Percentiles rank a stretch among this genome's conserved stretches.
phyloP scores from a whole-genome alignment of 257 asterid genomes.

The Vinca minor region DNA sequence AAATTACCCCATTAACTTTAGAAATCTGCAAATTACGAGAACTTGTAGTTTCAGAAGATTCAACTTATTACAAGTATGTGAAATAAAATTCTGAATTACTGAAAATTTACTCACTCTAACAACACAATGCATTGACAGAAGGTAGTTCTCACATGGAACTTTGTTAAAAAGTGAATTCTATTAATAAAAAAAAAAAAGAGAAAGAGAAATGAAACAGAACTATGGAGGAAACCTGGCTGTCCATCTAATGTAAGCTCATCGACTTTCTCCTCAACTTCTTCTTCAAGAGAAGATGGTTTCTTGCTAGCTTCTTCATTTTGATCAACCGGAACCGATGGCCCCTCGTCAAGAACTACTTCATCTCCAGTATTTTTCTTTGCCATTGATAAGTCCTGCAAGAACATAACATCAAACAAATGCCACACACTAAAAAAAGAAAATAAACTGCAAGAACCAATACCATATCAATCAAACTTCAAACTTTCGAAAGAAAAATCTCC shows the following conservation, averaged over 20 bases:
- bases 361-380: constrained; percentile 14
- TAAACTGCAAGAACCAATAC: background rate
- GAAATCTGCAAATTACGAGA: background rate
- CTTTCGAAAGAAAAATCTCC: no score
- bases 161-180: background rate
- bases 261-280: no score
- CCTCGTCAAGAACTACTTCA: constrained; percentile 25
- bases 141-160: background rate
- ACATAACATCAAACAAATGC: background rate
- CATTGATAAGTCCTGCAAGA: constrained; percentile 16
- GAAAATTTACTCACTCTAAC: background rate
- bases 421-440: no score
- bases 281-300: constrained; percentile 23
- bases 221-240: constrained; percentile 38
- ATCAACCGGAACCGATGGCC: constrained; percentile 24
- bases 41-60: background rate
- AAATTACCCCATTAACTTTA: background rate
- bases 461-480: background rate
- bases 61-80: background rate
- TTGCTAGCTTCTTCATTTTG: constrained; percentile 28
- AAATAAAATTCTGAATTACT: background rate
- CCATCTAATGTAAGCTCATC: constrained; percentile 43
- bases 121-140: background rate
- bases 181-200: no score
- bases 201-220: background rate